These are phyloP conservation scores for Cercophora samala DNA, from an alignment of 495 filamentous ascomycete genomes.

Conservation along the genomic window DNA sequence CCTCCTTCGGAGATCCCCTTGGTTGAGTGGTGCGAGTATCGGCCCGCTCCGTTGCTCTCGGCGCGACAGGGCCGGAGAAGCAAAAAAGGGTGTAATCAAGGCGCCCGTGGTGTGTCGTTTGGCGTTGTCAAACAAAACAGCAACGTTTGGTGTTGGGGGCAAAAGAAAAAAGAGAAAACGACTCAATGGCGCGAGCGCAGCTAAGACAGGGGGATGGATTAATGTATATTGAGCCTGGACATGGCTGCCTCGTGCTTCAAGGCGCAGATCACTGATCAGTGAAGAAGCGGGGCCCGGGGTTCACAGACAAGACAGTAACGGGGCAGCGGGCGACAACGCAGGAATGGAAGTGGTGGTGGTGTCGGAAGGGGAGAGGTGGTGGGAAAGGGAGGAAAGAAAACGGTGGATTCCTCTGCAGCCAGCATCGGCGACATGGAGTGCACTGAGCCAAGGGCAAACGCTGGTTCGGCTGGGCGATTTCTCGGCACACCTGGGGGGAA, in stretches of 20 bases:
- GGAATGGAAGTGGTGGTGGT: conserved; percentile 17
- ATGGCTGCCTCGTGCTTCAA: conserved; percentile 27
- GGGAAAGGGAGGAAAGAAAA: conserved; percentile 4
- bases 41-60: conserved; percentile 23
- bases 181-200: conserved; percentile 15
- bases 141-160: conserved; percentile 1
- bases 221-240: conserved; percentile 26
- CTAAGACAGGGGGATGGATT: conserved; percentile 22
- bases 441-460: not conserved
- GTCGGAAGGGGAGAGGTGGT: conserved; percentile 8
- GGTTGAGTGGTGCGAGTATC: not conserved
- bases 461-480: conserved; percentile 11
- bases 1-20: not conserved
- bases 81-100: conserved; percentile 16
- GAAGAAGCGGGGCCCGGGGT: conserved; percentile 20
- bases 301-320: conserved; percentile 3
- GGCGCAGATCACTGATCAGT: conserved; percentile 24
- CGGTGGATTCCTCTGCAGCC: conserved; percentile 17
- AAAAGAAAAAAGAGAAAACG: conserved; percentile 7
- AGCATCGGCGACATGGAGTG: conserved; percentile 9
- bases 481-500: conserved; percentile 1
- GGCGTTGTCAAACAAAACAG: conserved; percentile 7
- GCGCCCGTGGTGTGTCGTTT: conserved; percentile 12
- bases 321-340: conserved; percentile 2
- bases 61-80: conserved; percentile 25